Base-by-base conservation (phyloP, 352 stramenopile genomes). In the Phytophthora agathidicida region DNA sequence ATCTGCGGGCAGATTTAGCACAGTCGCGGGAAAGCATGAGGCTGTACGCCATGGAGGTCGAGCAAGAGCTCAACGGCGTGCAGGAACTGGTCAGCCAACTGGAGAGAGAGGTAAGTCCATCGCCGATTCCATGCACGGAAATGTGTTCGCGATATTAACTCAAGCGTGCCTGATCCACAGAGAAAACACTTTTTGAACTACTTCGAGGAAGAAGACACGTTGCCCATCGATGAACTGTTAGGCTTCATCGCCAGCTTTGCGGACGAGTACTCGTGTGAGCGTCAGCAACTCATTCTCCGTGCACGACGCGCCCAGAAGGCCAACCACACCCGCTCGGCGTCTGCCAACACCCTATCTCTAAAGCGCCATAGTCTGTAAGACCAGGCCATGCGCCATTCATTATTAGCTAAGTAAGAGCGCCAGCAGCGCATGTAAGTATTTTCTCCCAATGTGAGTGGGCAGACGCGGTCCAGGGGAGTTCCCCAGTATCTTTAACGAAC, bases 151-250 rank as follows among this genome's bases (percentile, higher is more conserved):
- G 17, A 6, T 53, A 24, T 19, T 60, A n/a, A 36, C 51, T 31
- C 30, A 5, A 11, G 6, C 7, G 6, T 46, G 8, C 22, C 1
- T 35, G 3, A 24, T 38, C 17, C 47, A 30, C 37, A 93, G 83
- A 83, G 75, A 76, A 66, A 71, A 33, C 50, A 73, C 9, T 91
- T 92, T 64, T 61, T 91, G 23, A 72, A 83, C 31, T 91, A 91
- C 35, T 89, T 94, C 27, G 83, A 91, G 55, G 85, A 94, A 55
- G 73, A 89, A 30, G 80, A 82, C 17, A 71, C 65, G 0, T 54
- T 88, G 20, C 76, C 86, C 31, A 55, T 94, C 17, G 85, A 94
- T 46, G 83, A 83, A 27, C 36, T 93, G 33, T 62, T 93, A 10
- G 68, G 68, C 1, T 73, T 80, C 49, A 85, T 94, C 19, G 74